Evolutionary conservation across 306 rosid species (phyloP).

Genomic region (Abrus precatorius): DNA sequence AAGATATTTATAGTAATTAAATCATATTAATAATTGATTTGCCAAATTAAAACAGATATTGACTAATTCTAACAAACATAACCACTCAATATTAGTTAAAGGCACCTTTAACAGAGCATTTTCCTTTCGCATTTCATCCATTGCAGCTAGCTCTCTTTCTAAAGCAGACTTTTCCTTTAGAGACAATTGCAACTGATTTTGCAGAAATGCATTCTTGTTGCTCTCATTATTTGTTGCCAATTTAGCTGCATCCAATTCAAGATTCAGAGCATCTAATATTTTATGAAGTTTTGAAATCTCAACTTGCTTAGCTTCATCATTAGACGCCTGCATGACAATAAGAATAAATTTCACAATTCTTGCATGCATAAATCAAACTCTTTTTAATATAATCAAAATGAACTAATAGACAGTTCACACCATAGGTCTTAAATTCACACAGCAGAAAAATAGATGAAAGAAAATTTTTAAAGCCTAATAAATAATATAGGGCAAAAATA

Average conservation of each 20-base stretch:
- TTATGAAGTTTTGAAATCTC: slow-evolving; percentile 84
- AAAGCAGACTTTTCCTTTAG: slow-evolving; percentile 74
- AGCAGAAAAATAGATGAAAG: slow-evolving; percentile 15
- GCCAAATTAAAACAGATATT: too few species aligned
- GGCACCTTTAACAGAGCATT: slow-evolving; percentile 78
- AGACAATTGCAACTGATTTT: slow-evolving; percentile 81
- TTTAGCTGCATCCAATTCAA: slow-evolving; percentile 85
- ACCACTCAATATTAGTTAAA: slow-evolving; percentile 26
- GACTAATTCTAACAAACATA: background rate
- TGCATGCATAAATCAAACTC: background rate
- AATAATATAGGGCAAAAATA: slow-evolving; percentile 12
- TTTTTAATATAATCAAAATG: slow-evolving; percentile 14
- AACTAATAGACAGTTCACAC: background rate
- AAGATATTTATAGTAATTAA: too few species aligned
- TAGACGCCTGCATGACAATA: slow-evolving; percentile 73
- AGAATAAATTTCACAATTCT: slow-evolving; percentile 32
- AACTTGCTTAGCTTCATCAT: slow-evolving; percentile 79
- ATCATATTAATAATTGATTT: too few species aligned
- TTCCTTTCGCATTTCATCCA: slow-evolving; percentile 80
- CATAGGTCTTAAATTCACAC: slow-evolving; percentile 24
- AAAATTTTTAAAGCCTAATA: slow-evolving; percentile 27
- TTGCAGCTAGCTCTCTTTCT: slow-evolving; percentile 76
- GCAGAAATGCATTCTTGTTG: slow-evolving; percentile 85
- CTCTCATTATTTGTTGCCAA: slow-evolving; percentile 77
- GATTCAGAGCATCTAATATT: slow-evolving; percentile 67